A percentile compares a stretch with the other conserved stretches of the same genome.
phyloP scores from a whole-genome alignment of 208 protist genomes.

The Trypanosoma lewisi region DNA sequence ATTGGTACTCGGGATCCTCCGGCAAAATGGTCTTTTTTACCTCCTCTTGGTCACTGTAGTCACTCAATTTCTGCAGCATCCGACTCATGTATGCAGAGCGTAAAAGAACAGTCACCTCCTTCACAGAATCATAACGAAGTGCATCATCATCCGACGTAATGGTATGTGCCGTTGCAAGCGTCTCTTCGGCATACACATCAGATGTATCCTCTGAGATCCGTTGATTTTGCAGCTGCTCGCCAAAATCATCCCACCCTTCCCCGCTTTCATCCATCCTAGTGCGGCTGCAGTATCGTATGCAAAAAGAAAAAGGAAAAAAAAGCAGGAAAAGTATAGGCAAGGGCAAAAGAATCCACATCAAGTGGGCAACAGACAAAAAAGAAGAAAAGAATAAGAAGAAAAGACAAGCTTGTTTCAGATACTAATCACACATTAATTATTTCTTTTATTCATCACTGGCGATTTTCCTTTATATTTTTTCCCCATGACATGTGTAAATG shows the following conservation, averaged over 20 bases:
- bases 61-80: conserved; percentile 69
- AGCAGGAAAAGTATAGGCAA: too few species aligned
- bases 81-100: conserved; percentile 72
- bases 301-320: conserved; percentile 7
- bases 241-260: conserved; percentile 62
- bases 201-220: conserved; percentile 2
- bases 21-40: conserved; percentile 80
- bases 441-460: too few species aligned
- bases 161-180: conserved; percentile 25
- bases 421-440: too few species aligned
- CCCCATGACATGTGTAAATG: too few species aligned
- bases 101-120: conserved; percentile 74
- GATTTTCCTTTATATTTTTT: too few species aligned
- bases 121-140: conserved; percentile 76
- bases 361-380: too few species aligned
- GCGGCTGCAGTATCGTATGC: conserved; percentile 3
- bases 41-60: conserved; percentile 62
- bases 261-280: conserved; percentile 40
- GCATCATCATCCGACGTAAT: conserved; percentile 70
- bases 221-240: conserved; percentile 14
- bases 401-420: too few species aligned
- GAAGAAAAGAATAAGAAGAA: too few species aligned
- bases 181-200: conserved; percentile 38
- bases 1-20: conserved; percentile 86
- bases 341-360: too few species aligned